Evolutionary conservation across 1,284 basidiomycete genomes (phyloP), one percentile per base, ranked within the genome.

Genomic region (Apiotrichum sp.): DNA sequence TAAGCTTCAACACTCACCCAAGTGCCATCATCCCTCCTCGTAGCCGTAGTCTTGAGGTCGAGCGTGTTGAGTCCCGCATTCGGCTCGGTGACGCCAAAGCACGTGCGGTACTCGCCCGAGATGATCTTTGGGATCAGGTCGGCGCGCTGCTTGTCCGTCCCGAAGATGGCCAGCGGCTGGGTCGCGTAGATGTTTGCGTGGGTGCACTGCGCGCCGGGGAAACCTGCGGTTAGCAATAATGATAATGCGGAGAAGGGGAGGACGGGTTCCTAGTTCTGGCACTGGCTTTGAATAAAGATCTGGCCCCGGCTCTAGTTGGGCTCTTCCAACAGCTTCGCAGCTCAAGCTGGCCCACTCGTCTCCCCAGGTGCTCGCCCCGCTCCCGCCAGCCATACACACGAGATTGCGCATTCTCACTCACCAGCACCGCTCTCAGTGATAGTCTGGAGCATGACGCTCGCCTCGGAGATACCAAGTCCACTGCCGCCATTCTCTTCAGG

Each of bases 101-200:
- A 61, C 7, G 57, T 56, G 9, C 59, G 44, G 47, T 50, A 61
- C 52, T 58, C 53, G 35, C 59, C 59, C 36, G 44, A 47, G 42
- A 61, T 55, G 38, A 61, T 61, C 59, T 61, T 61, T 51, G 59
- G 59, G 44, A 61, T 61, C 22, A 58, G 40, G 31, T 53, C 39
- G 11, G 54, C 32, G 10, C 56, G 51, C 56, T 61, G 59, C 54
- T 51, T 57, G 44, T 58, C 56, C 11, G 56, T 53, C n/a, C 59
- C 59, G 42, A 61, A 61, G 46, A 61, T 58, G 34, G 50, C 56
- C 33, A 61, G 59, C 29, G 59, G 59, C 56, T 61, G 59, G 7
- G 59, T 61, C 35, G 59, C 59, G 52, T 61, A 61, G 39, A 61
- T 53, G 59, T 61, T 61, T 40, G 50, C 59, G 52, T 61, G 59